A percentile compares a stretch with the other conserved stretches of the same genome.
phyloP scores from a whole-genome alignment of 2,329 filamentous ascomycete genomes.

The Monosporascus sp. region DNA sequence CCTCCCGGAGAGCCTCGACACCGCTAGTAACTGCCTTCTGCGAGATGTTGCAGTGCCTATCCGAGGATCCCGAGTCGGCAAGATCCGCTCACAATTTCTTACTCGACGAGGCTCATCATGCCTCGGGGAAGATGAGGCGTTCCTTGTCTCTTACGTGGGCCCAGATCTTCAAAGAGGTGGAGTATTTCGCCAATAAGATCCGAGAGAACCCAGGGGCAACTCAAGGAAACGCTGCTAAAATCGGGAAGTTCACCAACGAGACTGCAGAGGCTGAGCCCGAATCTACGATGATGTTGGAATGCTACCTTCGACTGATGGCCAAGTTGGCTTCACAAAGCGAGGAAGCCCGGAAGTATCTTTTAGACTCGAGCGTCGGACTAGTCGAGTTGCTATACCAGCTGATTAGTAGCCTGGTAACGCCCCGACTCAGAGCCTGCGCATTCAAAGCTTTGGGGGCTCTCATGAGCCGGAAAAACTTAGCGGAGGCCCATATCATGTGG shows the following conservation, averaged over 20 bases:
- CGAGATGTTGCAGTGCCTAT: conserved; percentile 88
- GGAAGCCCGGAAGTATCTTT: conserved; percentile 67
- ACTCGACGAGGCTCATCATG: conserved; percentile 73
- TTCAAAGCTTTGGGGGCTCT: conserved; percentile 75
- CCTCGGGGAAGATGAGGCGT: conserved; percentile 73
- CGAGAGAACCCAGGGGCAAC: conserved; percentile 62
- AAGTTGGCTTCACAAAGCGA: conserved; percentile 74
- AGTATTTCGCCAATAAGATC: conserved; percentile 76
- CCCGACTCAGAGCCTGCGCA: conserved; percentile 74
- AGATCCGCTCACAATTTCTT: conserved; percentile 84
- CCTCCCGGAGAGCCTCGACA: conserved; percentile 89
- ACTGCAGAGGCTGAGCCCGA: conserved; percentile 82
- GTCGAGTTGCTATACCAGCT: conserved; percentile 73
- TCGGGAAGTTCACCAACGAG: conserved; percentile 57
- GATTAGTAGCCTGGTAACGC: conserved; percentile 70
- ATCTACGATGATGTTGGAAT: conserved; percentile 93
- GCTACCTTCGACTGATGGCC: conserved; percentile 82
- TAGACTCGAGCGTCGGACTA: conserved; percentile 63
- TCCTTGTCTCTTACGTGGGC: conserved; percentile 85
- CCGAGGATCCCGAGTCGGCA: conserved; percentile 76
- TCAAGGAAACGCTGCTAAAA: conserved; percentile 50
- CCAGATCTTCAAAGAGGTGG: conserved; percentile 86
- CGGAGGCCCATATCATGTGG: conserved; percentile 74
- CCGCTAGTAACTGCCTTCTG: conserved; percentile 96
- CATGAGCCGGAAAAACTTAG: conserved; percentile 65